Conservation (phyloP, 208 protist species). For the Jaenimonas drosophilae region DNA sequence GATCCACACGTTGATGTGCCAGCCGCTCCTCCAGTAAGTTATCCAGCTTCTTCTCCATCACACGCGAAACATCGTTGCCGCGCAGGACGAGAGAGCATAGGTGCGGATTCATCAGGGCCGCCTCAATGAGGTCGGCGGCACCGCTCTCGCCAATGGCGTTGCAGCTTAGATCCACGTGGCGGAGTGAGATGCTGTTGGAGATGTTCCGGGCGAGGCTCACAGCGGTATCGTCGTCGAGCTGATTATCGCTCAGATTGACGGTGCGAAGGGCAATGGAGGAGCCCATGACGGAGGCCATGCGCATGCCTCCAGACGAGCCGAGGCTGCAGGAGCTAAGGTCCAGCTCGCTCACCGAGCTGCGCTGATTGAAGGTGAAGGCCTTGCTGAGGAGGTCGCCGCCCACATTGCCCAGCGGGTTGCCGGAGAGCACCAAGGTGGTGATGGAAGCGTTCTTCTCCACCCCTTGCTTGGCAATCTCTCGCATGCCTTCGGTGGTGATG, state of each 20-base stretch:
- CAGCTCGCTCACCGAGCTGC: slow-evolving; percentile 37
- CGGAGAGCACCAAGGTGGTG: slow-evolving; percentile 35
- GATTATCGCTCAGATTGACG: slow-evolving; percentile 76
- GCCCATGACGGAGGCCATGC: slow-evolving; percentile 56
- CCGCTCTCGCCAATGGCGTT: slow-evolving; percentile 70
- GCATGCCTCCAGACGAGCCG: slow-evolving; percentile 45
- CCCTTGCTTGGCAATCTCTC: slow-evolving; percentile 40
- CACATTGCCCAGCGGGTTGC: slow-evolving; percentile 61
- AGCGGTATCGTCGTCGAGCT: slow-evolving; percentile 72
- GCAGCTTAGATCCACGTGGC: slow-evolving; percentile 47
- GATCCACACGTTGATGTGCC: slow-evolving; percentile 40
- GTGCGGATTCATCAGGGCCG: slow-evolving; percentile 50
- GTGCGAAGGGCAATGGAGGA: slow-evolving; percentile 49
- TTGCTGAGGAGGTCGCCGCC: slow-evolving; percentile 57
- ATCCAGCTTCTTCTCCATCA: slow-evolving; percentile 78
- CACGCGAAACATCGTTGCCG: slow-evolving; percentile 73
- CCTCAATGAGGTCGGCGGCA: slow-evolving; percentile 62
- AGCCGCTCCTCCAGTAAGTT: slow-evolving; percentile 66
- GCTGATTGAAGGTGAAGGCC: slow-evolving; percentile 34
- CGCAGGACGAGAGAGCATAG: slow-evolving; percentile 54
- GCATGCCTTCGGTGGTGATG: slow-evolving; percentile 36
- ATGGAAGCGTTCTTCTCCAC: slow-evolving; percentile 61
- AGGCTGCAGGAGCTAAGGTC: slow-evolving; percentile 71
- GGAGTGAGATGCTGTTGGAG: slow-evolving; percentile 45
- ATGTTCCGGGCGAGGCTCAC: slow-evolving; percentile 54